Percentiles rank a stretch among this genome's conserved stretches.
phyloP scores from a whole-genome alignment of 2,329 filamentous ascomycete genomes.

The Penicillium sumatraense region DNA sequence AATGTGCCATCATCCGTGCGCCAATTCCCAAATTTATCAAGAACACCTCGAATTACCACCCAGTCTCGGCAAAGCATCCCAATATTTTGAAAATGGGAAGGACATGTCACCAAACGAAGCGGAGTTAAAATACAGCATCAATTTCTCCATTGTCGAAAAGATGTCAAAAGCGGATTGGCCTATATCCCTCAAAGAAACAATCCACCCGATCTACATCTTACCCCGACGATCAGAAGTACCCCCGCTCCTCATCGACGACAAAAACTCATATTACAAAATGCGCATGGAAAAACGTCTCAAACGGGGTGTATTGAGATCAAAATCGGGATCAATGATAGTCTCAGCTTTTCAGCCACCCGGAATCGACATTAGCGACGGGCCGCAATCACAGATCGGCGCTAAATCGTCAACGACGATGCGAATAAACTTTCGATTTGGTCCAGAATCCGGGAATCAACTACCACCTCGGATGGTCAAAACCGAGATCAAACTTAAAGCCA shows the following conservation, averaged over 20 bases:
- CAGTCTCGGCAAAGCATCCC: conserved; percentile 8
- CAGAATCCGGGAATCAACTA: neutral
- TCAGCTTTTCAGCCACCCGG: conserved; percentile 7
- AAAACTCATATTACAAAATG: conserved; percentile 12
- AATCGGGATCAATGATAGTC: conserved; percentile 5
- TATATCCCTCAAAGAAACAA: conserved; percentile 9
- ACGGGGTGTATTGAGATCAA: conserved; percentile 6
- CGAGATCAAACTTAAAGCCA: conserved; percentile 12
- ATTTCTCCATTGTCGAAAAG: conserved; percentile 3
- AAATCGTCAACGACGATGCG: neutral
- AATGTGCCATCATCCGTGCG: conserved; percentile 17
- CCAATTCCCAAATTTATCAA: conserved; percentile 13
- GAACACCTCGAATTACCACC: conserved; percentile 22
- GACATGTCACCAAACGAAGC: conserved; percentile 13
- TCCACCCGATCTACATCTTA: conserved; percentile 13
- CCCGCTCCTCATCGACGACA: conserved; percentile 7
- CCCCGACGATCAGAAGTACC: conserved; percentile 13
- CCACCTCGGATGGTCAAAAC: conserved; percentile 9
- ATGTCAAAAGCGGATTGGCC: neutral
- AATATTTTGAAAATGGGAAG: neutral
- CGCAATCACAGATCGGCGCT: neutral
- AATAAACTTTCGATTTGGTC: conserved; percentile 15
- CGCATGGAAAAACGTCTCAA: conserved; percentile 2
- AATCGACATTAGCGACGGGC: conserved; percentile 5
- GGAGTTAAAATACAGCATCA: conserved; percentile 11